A percentile compares a stretch with the other conserved stretches of the same genome.
Conservation (phyloP, 2,329 filamentous ascomycete genomes). For the Cladosporium sp. region DNA sequence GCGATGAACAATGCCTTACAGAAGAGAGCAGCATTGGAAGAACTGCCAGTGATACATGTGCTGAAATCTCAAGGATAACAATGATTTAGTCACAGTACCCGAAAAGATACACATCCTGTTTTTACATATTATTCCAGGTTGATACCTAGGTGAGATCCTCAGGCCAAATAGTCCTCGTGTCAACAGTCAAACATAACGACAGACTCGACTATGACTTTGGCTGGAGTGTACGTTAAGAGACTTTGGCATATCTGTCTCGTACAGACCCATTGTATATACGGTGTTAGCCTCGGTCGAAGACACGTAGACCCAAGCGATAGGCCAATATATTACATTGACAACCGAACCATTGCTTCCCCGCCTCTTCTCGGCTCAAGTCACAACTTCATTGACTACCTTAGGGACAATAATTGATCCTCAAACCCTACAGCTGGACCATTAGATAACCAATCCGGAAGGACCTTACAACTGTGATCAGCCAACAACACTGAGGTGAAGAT, state of each 20-base stretch:
- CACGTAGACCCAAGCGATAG: not conserved
- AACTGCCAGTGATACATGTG: not conserved
- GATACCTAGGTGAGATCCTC: not conserved
- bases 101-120: not conserved
- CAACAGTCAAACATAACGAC: not conserved
- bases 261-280: not conserved
- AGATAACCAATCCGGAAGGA: not conserved
- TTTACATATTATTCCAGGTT: not conserved
- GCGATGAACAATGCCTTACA: not conserved
- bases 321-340: not conserved
- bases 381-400: not conserved
- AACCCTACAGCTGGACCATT: not conserved
- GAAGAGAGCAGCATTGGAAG: not conserved
- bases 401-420: too few relatives aligned
- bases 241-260: not conserved
- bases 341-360: conserved; percentile 7
- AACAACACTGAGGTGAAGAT: not conserved
- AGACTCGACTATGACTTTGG: not conserved
- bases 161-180: not conserved
- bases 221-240: not conserved
- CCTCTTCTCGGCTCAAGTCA: not conserved
- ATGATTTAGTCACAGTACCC: not conserved
- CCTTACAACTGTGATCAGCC: not conserved
- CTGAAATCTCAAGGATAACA: not conserved
- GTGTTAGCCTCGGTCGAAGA: not conserved